Evolutionary conservation across 2,329 filamentous ascomycete species (phyloP), one percentile per base, ranked within the genome.

Genomic region (Tolypocladium album): DNA sequence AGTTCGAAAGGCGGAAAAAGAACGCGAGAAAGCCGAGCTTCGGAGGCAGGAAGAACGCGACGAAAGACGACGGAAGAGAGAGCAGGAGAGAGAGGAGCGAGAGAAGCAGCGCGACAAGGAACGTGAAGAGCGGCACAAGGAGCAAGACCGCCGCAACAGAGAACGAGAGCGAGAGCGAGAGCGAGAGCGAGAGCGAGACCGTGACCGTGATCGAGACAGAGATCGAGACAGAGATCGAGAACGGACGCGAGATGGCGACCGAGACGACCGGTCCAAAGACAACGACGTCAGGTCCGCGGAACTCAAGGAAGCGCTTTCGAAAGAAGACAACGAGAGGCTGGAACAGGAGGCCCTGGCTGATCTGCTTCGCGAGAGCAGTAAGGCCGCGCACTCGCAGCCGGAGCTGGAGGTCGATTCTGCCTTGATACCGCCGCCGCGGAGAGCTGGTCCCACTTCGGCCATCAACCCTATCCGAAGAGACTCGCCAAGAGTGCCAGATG

Each of bases 331-430:
- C 34, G 79, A 84, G 59, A 75, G 78, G 22, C 75, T 86, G 9
- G 83, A 86, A 65, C 78, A 80, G 65, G 81, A 84, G 64, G 83
- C 83, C 1, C 71, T 86, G 61, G 81, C 79, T 24, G 80, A 86
- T 61, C 75, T 86, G 17, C 70, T 86, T 15, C 77, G 83, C n/a
- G 83, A 85, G 65, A 85, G 82, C 69, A 82, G 78, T 58, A 78
- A 78, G 52, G 73, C 76, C 34, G 69, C 75, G 4, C 72, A 75
- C 3, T 79, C 80, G 61, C 76, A 79, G 59, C 79, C 78, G 9
- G 83, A 85, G 65, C 67, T 83, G 55, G 83, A 86, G 64, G 73
- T 85, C 45, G 83, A 85, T 61, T 75, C 80, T 57, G 77, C 79
- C 17, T 72, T 86, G 34, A 79, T 77, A 2, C 83, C 83, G 3